Percentiles rank a stretch among this genome's conserved stretches.
phyloP scores from a whole-genome alignment of 2,329 filamentous ascomycete genomes.

The Eurotiales sp. region DNA sequence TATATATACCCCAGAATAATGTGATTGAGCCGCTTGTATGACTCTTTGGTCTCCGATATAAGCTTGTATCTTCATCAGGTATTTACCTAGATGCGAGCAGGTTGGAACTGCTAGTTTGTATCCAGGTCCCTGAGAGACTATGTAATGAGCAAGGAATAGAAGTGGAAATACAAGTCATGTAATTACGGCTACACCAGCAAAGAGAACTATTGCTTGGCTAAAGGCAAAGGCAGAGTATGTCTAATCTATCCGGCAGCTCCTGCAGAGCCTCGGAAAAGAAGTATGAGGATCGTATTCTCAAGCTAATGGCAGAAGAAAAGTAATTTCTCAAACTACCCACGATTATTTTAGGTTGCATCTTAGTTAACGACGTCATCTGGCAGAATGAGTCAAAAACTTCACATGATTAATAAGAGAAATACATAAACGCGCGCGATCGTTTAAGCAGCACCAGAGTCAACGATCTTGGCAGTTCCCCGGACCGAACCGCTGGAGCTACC shows the following conservation, averaged over 20 bases:
- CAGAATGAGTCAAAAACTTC: not conserved
- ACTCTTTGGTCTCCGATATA: too few relatives aligned
- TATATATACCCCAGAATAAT: not conserved
- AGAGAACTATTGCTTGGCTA: constrained; percentile 1
- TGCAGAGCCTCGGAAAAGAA: not conserved
- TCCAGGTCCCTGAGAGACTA: too few relatives aligned
- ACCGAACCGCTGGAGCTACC: constrained; percentile 52
- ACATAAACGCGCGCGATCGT: not conserved
- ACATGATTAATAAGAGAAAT: too few relatives aligned
- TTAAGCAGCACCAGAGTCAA: constrained; percentile 42
- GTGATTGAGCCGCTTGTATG: too few relatives aligned
- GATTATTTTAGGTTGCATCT: not conserved
- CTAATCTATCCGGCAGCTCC: not conserved
- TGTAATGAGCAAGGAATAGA: too few relatives aligned
- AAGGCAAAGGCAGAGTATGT: too few relatives aligned
- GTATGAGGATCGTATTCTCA: constrained; percentile 7
- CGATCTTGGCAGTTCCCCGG: constrained; percentile 50
- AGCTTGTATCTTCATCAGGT: too few relatives aligned
- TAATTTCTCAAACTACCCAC: not conserved
- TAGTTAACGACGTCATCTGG: not conserved
- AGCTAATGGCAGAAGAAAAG: constrained; percentile 8
- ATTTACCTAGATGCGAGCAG: too few relatives aligned
- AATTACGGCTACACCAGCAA: not conserved
- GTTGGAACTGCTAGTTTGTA: too few relatives aligned
- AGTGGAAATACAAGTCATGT: too few relatives aligned